These are phyloP conservation scores for Pleurotus cornucopiae DNA, from an alignment of 768 basidiomycete species.

Conservation along the genomic window DNA sequence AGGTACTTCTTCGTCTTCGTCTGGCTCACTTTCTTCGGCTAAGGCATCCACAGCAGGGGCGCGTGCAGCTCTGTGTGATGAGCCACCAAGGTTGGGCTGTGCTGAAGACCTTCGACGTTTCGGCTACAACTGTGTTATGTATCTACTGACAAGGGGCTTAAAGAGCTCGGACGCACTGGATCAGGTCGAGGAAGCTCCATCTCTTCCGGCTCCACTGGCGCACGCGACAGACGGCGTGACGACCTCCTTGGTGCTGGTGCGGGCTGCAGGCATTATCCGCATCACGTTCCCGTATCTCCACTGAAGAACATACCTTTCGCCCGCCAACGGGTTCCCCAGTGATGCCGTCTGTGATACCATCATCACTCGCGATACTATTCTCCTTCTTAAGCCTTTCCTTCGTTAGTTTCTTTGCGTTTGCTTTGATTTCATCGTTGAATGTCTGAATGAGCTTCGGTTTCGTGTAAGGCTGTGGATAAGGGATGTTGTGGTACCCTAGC, in stretches of 20 bases:
- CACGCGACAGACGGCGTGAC: slow-evolving; percentile 62
- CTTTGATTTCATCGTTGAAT: slow-evolving; percentile 76
- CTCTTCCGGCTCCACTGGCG: slow-evolving; percentile 39
- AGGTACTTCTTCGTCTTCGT: slow-evolving; percentile 58
- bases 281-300: too few relatives aligned
- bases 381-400: slow-evolving; percentile 61
- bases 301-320: slow-evolving; percentile 33
- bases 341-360: slow-evolving; percentile 79
- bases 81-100: slow-evolving; percentile 59
- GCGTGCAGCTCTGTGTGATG: slow-evolving; percentile 30
- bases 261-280: slow-evolving; percentile 11
- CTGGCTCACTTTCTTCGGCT: slow-evolving; percentile 74
- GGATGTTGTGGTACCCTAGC: slow-evolving; percentile 71
- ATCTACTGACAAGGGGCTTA: neutral
- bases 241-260: slow-evolving; percentile 41
- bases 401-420: slow-evolving; percentile 51
- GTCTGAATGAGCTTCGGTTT: slow-evolving; percentile 73
- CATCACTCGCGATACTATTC: slow-evolving; percentile 72
- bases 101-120: slow-evolving; percentile 80
- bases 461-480: slow-evolving; percentile 69
- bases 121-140: slow-evolving; percentile 36
- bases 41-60: slow-evolving; percentile 40
- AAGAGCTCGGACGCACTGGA: slow-evolving; percentile 40
- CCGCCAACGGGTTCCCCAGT: slow-evolving; percentile 66
- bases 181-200: slow-evolving; percentile 40